Base-by-base conservation (phyloP, 495 filamentous ascomycete genomes). In the Penicillium ucsense region DNA sequence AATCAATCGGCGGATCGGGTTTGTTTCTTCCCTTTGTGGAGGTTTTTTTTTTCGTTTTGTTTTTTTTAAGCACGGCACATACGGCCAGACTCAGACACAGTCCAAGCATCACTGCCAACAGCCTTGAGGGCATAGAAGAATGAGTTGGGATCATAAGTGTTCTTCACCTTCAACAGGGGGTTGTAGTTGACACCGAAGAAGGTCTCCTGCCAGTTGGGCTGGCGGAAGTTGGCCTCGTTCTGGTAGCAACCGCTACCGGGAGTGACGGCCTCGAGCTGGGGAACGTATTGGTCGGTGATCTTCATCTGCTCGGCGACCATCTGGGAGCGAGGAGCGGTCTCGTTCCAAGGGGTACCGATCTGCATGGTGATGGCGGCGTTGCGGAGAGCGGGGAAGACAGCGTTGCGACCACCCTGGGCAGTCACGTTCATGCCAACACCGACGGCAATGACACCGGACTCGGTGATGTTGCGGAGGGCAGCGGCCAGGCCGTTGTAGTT, bases 61-160 rank as follows among this genome's bases (percentile, higher is more conserved):
- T 33, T 28, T 9, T 28, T 45, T 32, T 52, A 46, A 38, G 48
- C 48, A 9, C 46, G 51, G 43, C 62, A 65, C 62, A 65, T 65
- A 3, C 62, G 60, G 4, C 62, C 62, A 0, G 53, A 56, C 11
- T 59, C 43, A 0, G 48, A 45, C 9, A 65, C 62, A 34, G 47
- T 48, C 62, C 62, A 65, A 35, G 29, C 52, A 47, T 85, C 81
- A 56, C 75, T 80, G 11, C 80, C 80, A 1, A 84, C 80, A 36
- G 73, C 82, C 36, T 76, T 75, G 31, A 64, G 65, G 38, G 75
- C 80, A 66, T 80, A 84, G 49, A 84, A 73, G 28, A 84, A 67
- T 33, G 73, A 68, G 2, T 63, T 41, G 1, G 82, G 81, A 63
- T 86, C 81, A 33, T 74, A 68, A 43, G 62, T 65, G 4, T 46